Evolutionary conservation across 73 alveolate genomes (phyloP), one percentile per base, ranked within the genome.

Genomic region (Halteria grandinella): DNA sequence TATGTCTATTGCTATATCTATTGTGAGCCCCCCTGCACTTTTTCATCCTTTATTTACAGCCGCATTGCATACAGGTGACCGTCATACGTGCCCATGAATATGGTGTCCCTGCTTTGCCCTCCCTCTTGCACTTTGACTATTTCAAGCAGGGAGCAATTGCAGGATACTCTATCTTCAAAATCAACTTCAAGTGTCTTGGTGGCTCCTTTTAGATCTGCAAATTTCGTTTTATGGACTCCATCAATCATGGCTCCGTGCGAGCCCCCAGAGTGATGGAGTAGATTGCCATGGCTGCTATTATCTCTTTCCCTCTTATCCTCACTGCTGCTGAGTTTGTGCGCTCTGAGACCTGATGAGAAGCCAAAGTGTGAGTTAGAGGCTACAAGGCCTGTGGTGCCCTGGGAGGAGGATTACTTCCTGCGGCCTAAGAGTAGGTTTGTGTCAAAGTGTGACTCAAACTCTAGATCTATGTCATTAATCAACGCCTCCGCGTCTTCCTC

Each of bases 81-180:
- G 31, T 66, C 80, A 47, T 66, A 66, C 7, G 80, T 66, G 5
- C 69, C 80, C 32, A 66, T 66, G 47, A 66, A 66, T 34, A 66
- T 66, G 3, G 80, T 66, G 31, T 66, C 80, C 32, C 31, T 66
- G 17, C 53, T 14, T 10, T 14, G 18, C 10, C 18, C 15, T 10
- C 15, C 15, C 18, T 66, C 80, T 36, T 18, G 18, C 32, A 66
- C 47, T 37, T 17, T 7, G 20, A 29, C 32, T 2, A 66, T 66
- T 45, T 66, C 80, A n/a, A 66, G 15, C 7, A 66, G 50, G 32
- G 69, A 66, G 66, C 80, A 66, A 28, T 66, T 66, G 47, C 50
- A 43, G 3, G 47, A 57, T 25, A 66, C 80, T 66, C 17, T 15
- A n/a, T 66, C 80, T 53, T 29, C 27, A 27, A 44, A 66, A 23